Evolutionary conservation across 139 green algal genomes (phyloP).

Genomic region (Volvox africanus): DNA sequence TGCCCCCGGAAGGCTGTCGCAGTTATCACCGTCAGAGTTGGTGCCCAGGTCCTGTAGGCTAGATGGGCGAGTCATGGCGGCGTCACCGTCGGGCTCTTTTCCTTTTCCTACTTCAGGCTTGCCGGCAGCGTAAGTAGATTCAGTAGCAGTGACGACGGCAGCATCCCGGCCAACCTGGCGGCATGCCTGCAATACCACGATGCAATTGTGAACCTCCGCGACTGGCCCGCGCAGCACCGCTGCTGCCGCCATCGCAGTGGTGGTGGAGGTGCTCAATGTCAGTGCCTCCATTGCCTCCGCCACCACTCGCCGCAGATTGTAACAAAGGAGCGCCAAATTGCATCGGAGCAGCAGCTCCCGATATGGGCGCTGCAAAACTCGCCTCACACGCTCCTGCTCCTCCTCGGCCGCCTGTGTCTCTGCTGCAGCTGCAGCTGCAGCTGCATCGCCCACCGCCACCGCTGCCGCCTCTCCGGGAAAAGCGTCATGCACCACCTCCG

Average conservation of each 20-base stretch:
- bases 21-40: neutral
- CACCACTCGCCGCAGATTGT: neutral
- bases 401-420: neutral
- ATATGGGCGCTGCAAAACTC: neutral
- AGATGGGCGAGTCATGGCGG: neutral
- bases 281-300: neutral
- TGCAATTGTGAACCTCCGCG: neutral
- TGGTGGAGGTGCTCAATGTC: neutral
- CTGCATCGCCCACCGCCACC: neutral
- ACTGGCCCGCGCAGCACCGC: neutral
- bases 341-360: neutral
- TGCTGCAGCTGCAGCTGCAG: neutral
- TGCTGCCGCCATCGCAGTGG: neutral
- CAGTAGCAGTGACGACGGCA: neutral
- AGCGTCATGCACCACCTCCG: neutral
- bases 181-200: slow-evolving; percentile 1
- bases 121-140: too few relatives aligned
- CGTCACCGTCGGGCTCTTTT: too few relatives aligned
- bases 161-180: neutral
- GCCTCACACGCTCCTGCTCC: neutral
- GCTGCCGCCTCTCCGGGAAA: neutral
- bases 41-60: neutral
- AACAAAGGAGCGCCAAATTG: neutral
- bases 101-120: neutral
- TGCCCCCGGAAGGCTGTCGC: neutral